Conservation (phyloP, 208 protist species). For the Zelonia costaricensis region DNA sequence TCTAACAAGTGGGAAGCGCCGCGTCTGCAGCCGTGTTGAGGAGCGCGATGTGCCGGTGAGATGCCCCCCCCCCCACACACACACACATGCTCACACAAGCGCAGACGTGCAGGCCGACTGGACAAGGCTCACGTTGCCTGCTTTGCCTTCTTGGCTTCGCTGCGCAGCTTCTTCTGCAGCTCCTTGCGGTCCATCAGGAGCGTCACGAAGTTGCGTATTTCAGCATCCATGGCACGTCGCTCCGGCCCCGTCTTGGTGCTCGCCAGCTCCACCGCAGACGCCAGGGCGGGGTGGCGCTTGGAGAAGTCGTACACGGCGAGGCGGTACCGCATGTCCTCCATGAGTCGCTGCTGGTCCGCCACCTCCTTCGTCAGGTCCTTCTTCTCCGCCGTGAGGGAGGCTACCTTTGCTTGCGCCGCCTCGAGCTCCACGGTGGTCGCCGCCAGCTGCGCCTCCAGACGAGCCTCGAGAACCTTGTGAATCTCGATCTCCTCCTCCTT, state of each 20-base stretch:
- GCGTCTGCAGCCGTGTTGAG: no score
- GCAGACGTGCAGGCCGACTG: no score
- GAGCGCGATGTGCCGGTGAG: no score
- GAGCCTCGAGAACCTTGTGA: constrained; percentile 38
- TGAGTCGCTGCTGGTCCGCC: constrained; percentile 34
- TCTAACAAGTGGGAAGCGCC: no score
- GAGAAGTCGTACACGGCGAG: constrained; percentile 64
- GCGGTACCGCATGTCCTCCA: constrained; percentile 78
- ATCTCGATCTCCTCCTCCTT: constrained; percentile 77
- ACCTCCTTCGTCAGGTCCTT: constrained; percentile 30
- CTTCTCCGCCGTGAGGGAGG: constrained; percentile 15
- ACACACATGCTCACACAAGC: no score
- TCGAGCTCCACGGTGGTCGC: constrained; percentile 21
- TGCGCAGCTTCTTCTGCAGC: constrained; percentile 56
- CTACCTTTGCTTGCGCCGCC: constrained; percentile 13
- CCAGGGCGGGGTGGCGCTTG: constrained; percentile 51
- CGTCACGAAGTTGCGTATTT: constrained; percentile 50
- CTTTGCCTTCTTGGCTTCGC: constrained; percentile 30
- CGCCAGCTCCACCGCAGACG: constrained; percentile 48
- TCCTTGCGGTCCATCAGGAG: constrained; percentile 62
- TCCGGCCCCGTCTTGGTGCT: constrained; percentile 46
- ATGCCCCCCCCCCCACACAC: no score
- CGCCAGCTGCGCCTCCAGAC: constrained; percentile 33
- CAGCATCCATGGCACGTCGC: constrained; percentile 53
- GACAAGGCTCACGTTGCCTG: constrained; percentile 9